These are phyloP conservation scores for Discostella pseudostelligera DNA, from an alignment of 108 stramenopile genomes.

Conservation along the genomic window DNA sequence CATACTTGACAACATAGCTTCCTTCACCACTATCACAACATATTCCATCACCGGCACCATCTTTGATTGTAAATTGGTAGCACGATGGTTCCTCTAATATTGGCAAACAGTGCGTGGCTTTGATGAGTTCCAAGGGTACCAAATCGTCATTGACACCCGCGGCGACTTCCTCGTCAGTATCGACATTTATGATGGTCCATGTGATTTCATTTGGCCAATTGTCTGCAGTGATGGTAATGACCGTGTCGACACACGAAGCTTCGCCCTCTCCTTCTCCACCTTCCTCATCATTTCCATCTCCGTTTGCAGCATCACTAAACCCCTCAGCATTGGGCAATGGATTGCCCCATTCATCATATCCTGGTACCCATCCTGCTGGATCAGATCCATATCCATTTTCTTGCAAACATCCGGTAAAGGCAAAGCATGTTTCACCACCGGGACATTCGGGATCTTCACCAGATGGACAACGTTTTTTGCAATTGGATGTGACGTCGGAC, in stretches of 20 bases:
- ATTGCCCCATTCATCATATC: constrained; percentile 1
- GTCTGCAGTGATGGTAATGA: constrained; percentile 31
- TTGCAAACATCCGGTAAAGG: constrained; percentile 33
- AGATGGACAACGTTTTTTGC: constrained; percentile 22
- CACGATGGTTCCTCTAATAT: constrained; percentile 11
- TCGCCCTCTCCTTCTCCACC: not conserved
- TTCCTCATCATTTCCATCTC: not conserved
- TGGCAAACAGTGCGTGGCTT: not conserved
- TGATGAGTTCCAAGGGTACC: not conserved
- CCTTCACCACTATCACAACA: constrained; percentile 48
- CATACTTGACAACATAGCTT: constrained; percentile 25
- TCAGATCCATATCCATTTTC: constrained; percentile 34
- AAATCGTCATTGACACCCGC: constrained; percentile 17
- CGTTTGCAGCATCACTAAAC: not conserved
- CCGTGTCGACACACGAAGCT: too few species aligned
- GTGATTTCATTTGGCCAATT: constrained; percentile 36
- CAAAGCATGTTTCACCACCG: constrained; percentile 29
- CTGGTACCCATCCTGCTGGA: not conserved
- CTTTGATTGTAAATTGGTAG: constrained; percentile 35
- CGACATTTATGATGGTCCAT: constrained; percentile 2
- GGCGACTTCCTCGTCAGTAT: not conserved
- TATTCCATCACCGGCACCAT: constrained; percentile 45
- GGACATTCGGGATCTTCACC: constrained; percentile 25
- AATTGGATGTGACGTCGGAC: constrained; percentile 9
- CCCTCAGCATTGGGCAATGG: not conserved